These are phyloP conservation scores for Cercophora samala DNA, from an alignment of 495 filamentous ascomycete species.

Conservation along the genomic window DNA sequence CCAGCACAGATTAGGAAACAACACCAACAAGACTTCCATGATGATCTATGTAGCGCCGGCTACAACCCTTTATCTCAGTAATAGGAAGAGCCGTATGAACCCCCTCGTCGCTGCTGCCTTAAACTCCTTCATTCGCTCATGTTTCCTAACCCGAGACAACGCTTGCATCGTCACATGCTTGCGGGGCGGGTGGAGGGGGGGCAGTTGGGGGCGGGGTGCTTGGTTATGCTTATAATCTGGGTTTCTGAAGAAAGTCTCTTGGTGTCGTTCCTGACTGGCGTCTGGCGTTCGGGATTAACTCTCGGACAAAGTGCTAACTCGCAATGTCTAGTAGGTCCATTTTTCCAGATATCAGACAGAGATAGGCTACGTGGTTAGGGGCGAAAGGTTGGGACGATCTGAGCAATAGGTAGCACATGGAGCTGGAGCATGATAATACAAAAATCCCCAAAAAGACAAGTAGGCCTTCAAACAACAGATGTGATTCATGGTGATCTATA, in stretches of 20 bases:
- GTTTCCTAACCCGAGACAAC: slow-evolving; percentile 16
- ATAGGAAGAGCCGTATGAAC: slow-evolving; percentile 56
- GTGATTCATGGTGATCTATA: neutral
- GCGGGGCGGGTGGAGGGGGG: slow-evolving; percentile 30
- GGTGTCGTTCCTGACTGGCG: slow-evolving; percentile 7
- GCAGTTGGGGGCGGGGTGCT: slow-evolving; percentile 31
- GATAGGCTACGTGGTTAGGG: neutral
- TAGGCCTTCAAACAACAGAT: neutral
- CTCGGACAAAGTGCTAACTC: slow-evolving; percentile 9
- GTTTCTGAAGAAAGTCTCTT: slow-evolving; percentile 44
- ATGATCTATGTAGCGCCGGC: slow-evolving; percentile 49
- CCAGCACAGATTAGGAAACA: neutral
- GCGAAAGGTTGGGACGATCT: neutral
- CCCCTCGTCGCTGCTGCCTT: slow-evolving; percentile 23
- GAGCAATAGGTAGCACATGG: neutral
- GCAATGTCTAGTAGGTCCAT: neutral
- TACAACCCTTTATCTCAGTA: slow-evolving; percentile 42
- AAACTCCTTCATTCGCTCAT: slow-evolving; percentile 8
- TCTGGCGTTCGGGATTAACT: neutral
- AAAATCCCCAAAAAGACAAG: neutral
- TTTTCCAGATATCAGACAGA: neutral
- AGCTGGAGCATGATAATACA: neutral
- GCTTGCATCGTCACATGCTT: slow-evolving; percentile 51
- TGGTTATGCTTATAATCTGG: slow-evolving; percentile 48
- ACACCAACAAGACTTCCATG: slow-evolving; percentile 30